Base-by-base conservation (phyloP, 179 eudicot species). In the Beta lomatogona region DNA sequence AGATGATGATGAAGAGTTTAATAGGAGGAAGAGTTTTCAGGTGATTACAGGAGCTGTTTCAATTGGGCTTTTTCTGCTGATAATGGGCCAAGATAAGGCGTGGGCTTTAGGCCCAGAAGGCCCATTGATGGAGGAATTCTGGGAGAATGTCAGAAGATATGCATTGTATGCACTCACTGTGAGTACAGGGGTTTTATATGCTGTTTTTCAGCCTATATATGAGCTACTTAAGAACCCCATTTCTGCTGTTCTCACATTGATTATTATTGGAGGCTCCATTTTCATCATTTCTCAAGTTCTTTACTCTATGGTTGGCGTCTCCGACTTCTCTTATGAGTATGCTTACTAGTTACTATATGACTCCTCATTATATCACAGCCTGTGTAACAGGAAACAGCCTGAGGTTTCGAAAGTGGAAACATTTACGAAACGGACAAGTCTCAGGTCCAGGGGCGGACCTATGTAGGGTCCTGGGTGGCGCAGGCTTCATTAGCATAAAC, bases 61-160 rank as follows among this genome's bases (percentile, higher is more conserved):
- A 13, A 14, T 92, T 2, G 94, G 93, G 16, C 6, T 91, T 0
- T 73, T 87, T 84, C 59, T 88, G 22, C 22, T 93, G 11, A 83
- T 91, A 82, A 89, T 84, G 97, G 86, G 66, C n/a, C 75, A 83
- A 15, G 82, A 78, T 59, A 92, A 82, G 89, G 98, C 98, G 16
- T 31, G 89, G 86, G 98, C 97, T 25, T 83, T 90, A 54, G 98
- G 97, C 2, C 98, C 98, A 4, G 95, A 90, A 85, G 98, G 98
- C 21, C 97, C 98, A 19, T 46, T 95, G 73, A 63, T 93, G 90
- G 98, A 95, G 81, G 98, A 95, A 13, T 95, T 95, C 83, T 95
- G 98, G 98, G 98, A 95, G 83, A 95, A 95, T 82, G 92, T 95
- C 83, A 95, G 98, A 82, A 95, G 98, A 82, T 95, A 95, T 83